phyloP scores from a whole-genome alignment of 352 stramenopile genomes.

The Pythium periplocum region DNA sequence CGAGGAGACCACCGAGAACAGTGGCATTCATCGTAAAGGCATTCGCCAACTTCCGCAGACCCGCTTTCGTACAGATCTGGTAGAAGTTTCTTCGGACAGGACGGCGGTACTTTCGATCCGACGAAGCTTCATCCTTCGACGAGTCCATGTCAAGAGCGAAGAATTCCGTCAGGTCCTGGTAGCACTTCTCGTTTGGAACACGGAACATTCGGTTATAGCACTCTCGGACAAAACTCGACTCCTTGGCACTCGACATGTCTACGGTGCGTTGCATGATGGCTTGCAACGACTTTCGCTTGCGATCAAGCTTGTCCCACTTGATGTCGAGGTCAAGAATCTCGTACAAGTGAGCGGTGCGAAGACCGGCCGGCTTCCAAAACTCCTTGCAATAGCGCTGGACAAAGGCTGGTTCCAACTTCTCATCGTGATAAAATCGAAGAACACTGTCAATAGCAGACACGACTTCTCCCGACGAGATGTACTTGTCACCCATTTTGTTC shows the following conservation, averaged over 20 bases:
- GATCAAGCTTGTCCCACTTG: slow-evolving; percentile 86
- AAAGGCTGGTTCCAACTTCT: slow-evolving; percentile 84
- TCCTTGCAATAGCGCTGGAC: slow-evolving; percentile 90
- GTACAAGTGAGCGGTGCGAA: slow-evolving; percentile 78
- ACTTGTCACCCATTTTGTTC: slow-evolving; percentile 56
- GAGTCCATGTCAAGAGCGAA: slow-evolving; percentile 76
- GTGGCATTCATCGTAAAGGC: slow-evolving; percentile 86
- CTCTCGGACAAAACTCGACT: slow-evolving; percentile 77
- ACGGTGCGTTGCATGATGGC: slow-evolving; percentile 60
- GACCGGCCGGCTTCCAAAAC: slow-evolving; percentile 84
- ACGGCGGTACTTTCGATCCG: slow-evolving; percentile 65
- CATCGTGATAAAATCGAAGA: slow-evolving; percentile 85
- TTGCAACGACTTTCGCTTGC: slow-evolving; percentile 76
- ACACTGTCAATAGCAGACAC: slow-evolving; percentile 87
- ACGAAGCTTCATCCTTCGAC: slow-evolving; percentile 40
- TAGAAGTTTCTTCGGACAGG: slow-evolving; percentile 84
- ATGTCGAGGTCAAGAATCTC: slow-evolving; percentile 84
- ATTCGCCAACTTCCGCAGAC: slow-evolving; percentile 55
- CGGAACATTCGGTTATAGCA: slow-evolving; percentile 76
- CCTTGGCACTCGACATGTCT: slow-evolving; percentile 57
- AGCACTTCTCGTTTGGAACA: slow-evolving; percentile 74
- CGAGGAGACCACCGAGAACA: slow-evolving; percentile 73
- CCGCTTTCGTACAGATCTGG: slow-evolving; percentile 84
- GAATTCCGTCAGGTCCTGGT: slow-evolving; percentile 83
- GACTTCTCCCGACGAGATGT: slow-evolving; percentile 62